A percentile compares a stretch with the other conserved stretches of the same genome.
These are phyloP conservation scores for Heliocybe sulcata DNA, from an alignment of 1,284 basidiomycete genomes.

Conservation along the genomic window DNA sequence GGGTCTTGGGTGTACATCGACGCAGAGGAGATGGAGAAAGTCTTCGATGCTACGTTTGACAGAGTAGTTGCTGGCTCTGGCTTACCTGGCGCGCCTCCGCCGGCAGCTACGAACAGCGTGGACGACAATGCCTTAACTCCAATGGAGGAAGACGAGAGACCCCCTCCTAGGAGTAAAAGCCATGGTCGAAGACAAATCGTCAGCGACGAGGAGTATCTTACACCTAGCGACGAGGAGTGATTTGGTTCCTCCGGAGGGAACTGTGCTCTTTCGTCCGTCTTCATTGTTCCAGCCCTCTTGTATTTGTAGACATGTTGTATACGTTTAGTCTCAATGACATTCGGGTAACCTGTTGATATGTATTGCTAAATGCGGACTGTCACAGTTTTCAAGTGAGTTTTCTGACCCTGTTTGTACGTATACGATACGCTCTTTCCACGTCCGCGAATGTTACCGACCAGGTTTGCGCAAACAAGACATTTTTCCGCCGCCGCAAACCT, in stretches of 20 bases:
- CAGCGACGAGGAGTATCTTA: slow-evolving; percentile 62
- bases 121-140: slow-evolving; percentile 60
- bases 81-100: slow-evolving; percentile 59
- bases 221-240: slow-evolving; percentile 28
- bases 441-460: no score
- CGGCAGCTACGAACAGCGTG: slow-evolving; percentile 35
- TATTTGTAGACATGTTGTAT: background rate
- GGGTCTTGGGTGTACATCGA: slow-evolving; percentile 92
- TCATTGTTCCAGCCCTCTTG: background rate
- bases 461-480: no score
- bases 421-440: no score
- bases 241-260: background rate
- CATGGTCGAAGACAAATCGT: slow-evolving; percentile 59
- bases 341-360: no score
- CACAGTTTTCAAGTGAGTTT: no score
- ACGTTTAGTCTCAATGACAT: no score
- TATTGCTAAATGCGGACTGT: no score
- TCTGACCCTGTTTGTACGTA: no score
- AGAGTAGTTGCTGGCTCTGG: slow-evolving; percentile 54
- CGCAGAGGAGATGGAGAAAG: slow-evolving; percentile 87
- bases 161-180: slow-evolving; percentile 36
- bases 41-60: slow-evolving; percentile 63
- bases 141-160: slow-evolving; percentile 70
- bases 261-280: background rate
- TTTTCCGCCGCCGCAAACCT: no score